Evolutionary conservation across 352 stramenopile species (phyloP), one percentile per base, ranked within the genome.

Genomic region (Blastocystis hominis): DNA sequence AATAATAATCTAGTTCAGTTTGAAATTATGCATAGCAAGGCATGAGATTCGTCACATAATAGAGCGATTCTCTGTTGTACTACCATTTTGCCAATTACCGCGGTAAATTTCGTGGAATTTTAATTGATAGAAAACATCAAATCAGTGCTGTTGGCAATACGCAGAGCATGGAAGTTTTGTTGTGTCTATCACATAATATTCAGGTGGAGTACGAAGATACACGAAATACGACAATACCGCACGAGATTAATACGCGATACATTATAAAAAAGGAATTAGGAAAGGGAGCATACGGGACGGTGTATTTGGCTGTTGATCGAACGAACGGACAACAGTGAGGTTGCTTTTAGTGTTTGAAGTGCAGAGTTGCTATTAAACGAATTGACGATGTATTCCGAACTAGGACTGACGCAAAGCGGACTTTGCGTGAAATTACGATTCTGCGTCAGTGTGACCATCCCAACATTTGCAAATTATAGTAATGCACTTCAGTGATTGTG

Each of bases 321-420:
- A 20, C 9, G 10, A 76, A 36, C 30, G 62, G 64, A 75, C 20
- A 84, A 53, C 72, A 84, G 72, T 84, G 7, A n/a, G 42, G n/a
- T 54, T 50, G 30, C 47, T 30, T 54, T 50, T 17, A 5, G 2
- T 13, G 10, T 17, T 59, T 38, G 13, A 34, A 64, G n/a, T 64
- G 46, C 77, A 87, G 64, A 77, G 77, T 87, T 3, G 77, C 77
- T n/a, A 87, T 87, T 30, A 87, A 87, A 30, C 55, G 77, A 50
- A 87, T 87, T 36, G 77, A 87, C 46, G 77, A 87, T 46, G 77
- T 87, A 9, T 87, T 87, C 54, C 59, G 77, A n/a, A 76, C 77
- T 20, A 87, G 64, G 77, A 87, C 77, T 15, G 77, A 87, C 24
- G 77, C 77, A 20, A 87, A 87, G 42, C 30, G 77, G 34, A 87